Percentiles rank a stretch among this genome's conserved stretches.
Conservation (phyloP, 768 basidiomycete genomes). For the Sarcodon aspratus region DNA sequence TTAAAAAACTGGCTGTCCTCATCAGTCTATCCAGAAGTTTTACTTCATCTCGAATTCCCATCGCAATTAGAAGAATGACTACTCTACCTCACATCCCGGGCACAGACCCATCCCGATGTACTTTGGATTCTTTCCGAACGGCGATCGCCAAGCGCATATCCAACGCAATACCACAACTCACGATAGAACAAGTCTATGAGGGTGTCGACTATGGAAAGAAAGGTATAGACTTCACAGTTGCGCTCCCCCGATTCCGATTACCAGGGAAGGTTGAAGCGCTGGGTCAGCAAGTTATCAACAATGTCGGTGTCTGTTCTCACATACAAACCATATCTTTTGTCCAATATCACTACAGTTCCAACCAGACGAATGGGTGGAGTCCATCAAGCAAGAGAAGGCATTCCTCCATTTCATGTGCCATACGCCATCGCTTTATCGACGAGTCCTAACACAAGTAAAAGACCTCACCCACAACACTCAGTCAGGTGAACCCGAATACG, state of each 20-base stretch:
- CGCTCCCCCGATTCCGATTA: slow-evolving; percentile 83
- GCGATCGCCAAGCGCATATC: slow-evolving; percentile 67
- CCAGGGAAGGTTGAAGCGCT: slow-evolving; percentile 75
- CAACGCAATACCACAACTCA: slow-evolving; percentile 50
- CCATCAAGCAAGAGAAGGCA: slow-evolving; percentile 56
- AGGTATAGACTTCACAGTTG: slow-evolving; percentile 87
- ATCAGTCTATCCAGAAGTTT: too few species aligned
- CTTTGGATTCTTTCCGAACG: slow-evolving; percentile 72
- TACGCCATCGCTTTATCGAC: slow-evolving; percentile 47
- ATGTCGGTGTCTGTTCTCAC: slow-evolving; percentile 29
- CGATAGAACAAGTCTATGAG: slow-evolving; percentile 67
- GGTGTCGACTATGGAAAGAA: slow-evolving; percentile 90
- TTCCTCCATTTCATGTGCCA: slow-evolving; percentile 79
- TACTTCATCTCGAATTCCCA: background rate
- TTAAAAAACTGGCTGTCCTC: too few species aligned
- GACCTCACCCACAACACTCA: slow-evolving; percentile 52
- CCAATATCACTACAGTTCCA: slow-evolving; percentile 49
- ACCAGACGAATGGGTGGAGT: slow-evolving; percentile 69
- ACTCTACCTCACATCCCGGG: slow-evolving; percentile 28
- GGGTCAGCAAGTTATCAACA: slow-evolving; percentile 59
- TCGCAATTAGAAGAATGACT: slow-evolving; percentile 3
- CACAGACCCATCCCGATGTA: slow-evolving; percentile 52
- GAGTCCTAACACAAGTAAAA: slow-evolving; percentile 66
- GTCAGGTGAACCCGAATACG: slow-evolving; percentile 60
- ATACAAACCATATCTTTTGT: background rate